A percentile compares a stretch with the other conserved stretches of the same genome.
phyloP scores from a whole-genome alignment of 2,329 filamentous ascomycete species.

The Drechslerella coelobrocha region DNA sequence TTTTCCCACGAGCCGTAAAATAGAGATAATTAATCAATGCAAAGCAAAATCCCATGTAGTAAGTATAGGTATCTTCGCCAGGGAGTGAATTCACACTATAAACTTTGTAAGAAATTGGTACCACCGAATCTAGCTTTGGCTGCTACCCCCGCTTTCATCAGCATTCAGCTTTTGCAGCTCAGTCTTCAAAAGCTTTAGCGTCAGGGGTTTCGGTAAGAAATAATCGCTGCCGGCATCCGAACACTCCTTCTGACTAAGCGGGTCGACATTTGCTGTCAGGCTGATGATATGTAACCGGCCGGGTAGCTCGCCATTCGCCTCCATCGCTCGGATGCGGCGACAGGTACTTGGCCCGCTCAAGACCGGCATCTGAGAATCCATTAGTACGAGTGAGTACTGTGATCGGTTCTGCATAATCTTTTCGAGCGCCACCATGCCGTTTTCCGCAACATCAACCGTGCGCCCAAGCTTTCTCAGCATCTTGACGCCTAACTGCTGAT shows the following conservation, averaged over 20 bases:
- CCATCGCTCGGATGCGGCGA: conserved; percentile 40
- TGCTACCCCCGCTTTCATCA: too few species aligned
- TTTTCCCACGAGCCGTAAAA: too few species aligned
- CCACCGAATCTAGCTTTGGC: background rate
- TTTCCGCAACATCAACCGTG: conserved; percentile 46
- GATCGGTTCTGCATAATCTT: conserved; percentile 33
- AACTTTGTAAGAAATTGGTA: background rate
- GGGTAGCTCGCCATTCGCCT: conserved; percentile 27
- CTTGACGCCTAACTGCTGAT: conserved; percentile 46
- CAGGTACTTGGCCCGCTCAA: conserved; percentile 44
- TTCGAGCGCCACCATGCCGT: conserved; percentile 39
- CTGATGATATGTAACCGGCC: conserved; percentile 42
- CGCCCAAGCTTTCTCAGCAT: conserved; percentile 45
- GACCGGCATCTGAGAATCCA: conserved; percentile 50
- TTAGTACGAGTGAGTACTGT: conserved; percentile 42
- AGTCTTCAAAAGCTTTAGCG: conserved; percentile 28
- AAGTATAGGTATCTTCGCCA: too few species aligned
- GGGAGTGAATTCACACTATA: background rate
- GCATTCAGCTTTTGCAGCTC: conserved; percentile 20
- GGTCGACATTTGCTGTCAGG: conserved; percentile 46
- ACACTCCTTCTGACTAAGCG: conserved; percentile 42
- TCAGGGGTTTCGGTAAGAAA: conserved; percentile 46
- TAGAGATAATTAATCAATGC: too few species aligned
- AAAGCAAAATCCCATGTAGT: too few species aligned
- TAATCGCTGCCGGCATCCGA: conserved; percentile 39